These are phyloP conservation scores for Venturia nashicola DNA, from an alignment of 2,329 filamentous ascomycete species.

Conservation along the genomic window DNA sequence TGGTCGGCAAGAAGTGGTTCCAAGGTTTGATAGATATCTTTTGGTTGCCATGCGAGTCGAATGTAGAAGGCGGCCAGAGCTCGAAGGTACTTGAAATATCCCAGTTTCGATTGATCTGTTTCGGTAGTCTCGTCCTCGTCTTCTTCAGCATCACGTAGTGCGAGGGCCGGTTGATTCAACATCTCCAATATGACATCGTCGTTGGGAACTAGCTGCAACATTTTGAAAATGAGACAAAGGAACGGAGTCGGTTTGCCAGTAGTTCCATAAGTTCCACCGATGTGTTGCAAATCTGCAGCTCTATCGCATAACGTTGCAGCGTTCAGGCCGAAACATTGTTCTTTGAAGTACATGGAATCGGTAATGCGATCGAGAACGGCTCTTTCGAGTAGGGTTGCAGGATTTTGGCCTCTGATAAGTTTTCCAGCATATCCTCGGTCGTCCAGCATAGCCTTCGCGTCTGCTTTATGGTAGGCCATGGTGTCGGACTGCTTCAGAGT, in stretches of 20 bases:
- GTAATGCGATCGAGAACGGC: slow-evolving; percentile 90
- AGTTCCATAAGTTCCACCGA: slow-evolving; percentile 79
- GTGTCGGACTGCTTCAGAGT: background rate
- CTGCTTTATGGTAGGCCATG: slow-evolving; percentile 55
- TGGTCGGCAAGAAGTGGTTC: slow-evolving; percentile 76
- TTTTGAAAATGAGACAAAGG: slow-evolving; percentile 86
- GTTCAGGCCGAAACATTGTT: slow-evolving; percentile 95
- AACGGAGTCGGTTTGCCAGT: slow-evolving; percentile 85
- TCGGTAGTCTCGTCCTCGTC: slow-evolving; percentile 35
- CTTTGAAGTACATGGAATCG: slow-evolving; percentile 95
- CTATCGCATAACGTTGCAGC: slow-evolving; percentile 70
- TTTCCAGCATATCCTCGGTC: slow-evolving; percentile 70
- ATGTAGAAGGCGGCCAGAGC: slow-evolving; percentile 88
- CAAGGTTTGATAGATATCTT: slow-evolving; percentile 65
- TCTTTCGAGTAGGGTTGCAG: slow-evolving; percentile 91
- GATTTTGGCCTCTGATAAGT: slow-evolving; percentile 81
- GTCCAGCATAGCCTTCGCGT: slow-evolving; percentile 68
- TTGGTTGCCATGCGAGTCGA: slow-evolving; percentile 71
- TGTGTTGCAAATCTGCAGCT: slow-evolving; percentile 68
- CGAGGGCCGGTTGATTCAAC: slow-evolving; percentile 33
- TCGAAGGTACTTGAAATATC: slow-evolving; percentile 63
- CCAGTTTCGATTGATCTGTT: slow-evolving; percentile 8
- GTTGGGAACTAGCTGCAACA: slow-evolving; percentile 74
- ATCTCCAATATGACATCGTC: slow-evolving; percentile 73
- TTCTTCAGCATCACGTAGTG: slow-evolving; percentile 59